Base-by-base conservation (phyloP, 1,284 basidiomycete species). In the Cryptococcus sp. region DNA sequence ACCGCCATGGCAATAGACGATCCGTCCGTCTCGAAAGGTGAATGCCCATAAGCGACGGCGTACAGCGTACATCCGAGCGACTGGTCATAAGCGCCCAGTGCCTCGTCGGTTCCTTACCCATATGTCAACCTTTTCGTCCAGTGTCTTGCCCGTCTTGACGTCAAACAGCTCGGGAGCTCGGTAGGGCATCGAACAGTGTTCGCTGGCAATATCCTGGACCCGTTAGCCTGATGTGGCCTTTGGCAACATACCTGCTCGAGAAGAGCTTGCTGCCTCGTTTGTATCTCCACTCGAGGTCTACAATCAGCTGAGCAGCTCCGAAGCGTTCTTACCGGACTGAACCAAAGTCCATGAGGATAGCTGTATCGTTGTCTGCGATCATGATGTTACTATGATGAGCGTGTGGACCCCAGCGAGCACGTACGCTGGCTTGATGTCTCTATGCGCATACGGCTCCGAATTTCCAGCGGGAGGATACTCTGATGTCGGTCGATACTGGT, bases 311-410 rank as follows among this genome's bases (percentile, higher is more conserved):
- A 5, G 18, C 10, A 24, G 4, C 40, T 46, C 21, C 23, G 24
- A 18, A 18, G 48, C 69, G 42, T 37, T 69, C 69, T 72, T 72
- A 45, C 68, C 68, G 2, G 68, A 82, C 55, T n/a, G 89, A 94
- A 14, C 94, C 94, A 74, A 99, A 94, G 75, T 99, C 94, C 94
- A 98, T 98, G 16, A 99, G 80, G 56, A 98, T 87, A 0, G 92
- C 87, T 11, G 82, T 82, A 5, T 87, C 89, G 51, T 95, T 88
- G 63, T 97, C 92, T 5, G 89, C 79, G 50, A 98, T 80, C 93
- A 98, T 98, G 50, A 98, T 80, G 69, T 98, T 98, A 35, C 90
- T 93, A 4, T 16, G n/a, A 23, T 50, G 23, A 48, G 31, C 12
- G 11, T n/a, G 24, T 22, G n/a, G 21, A 35, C 42, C 9, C 9